Evolutionary conservation across 1,284 basidiomycete genomes (phyloP).

Genomic region (Stygiomarasmius scandens): DNA sequence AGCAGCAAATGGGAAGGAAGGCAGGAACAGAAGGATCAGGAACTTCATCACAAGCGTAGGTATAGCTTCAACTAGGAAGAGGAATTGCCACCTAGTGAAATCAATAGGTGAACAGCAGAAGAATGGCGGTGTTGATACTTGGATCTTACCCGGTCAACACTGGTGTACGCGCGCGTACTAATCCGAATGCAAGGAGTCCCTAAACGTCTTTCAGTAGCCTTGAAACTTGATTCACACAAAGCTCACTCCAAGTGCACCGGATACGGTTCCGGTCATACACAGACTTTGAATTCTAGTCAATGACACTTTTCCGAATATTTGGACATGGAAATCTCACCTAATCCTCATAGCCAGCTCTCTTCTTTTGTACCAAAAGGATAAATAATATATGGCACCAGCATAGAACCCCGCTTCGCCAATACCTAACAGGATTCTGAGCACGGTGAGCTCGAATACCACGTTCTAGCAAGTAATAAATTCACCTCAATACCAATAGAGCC

Average conservation of each 20-base stretch:
- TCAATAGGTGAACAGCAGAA: background rate
- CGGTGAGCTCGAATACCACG: background rate
- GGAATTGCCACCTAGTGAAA: constrained; percentile 52
- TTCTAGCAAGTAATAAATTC: constrained; percentile 3
- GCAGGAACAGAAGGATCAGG: constrained; percentile 48
- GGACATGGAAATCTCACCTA: constrained; percentile 30
- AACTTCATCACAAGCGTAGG: constrained; percentile 53
- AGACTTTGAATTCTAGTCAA: constrained; percentile 33
- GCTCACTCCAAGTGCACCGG: constrained; percentile 55
- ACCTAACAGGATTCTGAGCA: constrained; percentile 45
- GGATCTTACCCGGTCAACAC: constrained; percentile 42
- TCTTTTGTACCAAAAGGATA: constrained; percentile 58
- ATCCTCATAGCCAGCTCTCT: constrained; percentile 55
- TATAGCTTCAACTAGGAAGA: constrained; percentile 57
- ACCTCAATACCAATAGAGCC: constrained; percentile 50
- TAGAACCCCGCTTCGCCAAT: constrained; percentile 55
- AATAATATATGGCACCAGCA: constrained; percentile 59
- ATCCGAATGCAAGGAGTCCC: constrained; percentile 56
- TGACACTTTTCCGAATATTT: background rate
- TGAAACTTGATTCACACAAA: background rate
- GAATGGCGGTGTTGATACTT: background rate
- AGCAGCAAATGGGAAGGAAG: constrained; percentile 45
- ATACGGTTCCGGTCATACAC: constrained; percentile 56
- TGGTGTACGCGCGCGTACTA: constrained; percentile 51
- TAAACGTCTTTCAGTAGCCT: constrained; percentile 19